Evolutionary conservation across 257 asterid species (phyloP).

Genomic region (Solanum lycopersicoides): DNA sequence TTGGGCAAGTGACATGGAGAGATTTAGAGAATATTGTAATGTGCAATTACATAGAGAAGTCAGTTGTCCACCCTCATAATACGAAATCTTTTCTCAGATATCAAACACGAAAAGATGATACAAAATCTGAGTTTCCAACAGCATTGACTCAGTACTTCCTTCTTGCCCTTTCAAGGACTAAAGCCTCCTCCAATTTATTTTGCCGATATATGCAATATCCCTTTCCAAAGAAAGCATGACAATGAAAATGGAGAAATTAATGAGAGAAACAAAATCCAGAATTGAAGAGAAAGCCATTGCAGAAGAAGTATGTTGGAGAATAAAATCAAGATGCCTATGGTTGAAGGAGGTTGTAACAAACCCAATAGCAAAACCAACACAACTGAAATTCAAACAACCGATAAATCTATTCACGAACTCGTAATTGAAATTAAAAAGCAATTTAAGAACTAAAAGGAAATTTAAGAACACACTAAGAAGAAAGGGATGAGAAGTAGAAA

Average conservation of each 20-base stretch:
- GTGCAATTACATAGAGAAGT: neutral
- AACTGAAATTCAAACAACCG: too few relatives aligned
- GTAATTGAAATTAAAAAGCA: too few relatives aligned
- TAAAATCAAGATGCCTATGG: neutral
- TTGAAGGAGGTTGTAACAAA: too few relatives aligned
- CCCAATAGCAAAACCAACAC: too few relatives aligned
- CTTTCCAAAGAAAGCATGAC: constrained; percentile 21
- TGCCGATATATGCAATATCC: constrained; percentile 88
- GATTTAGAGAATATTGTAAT: neutral
- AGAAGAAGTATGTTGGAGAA: neutral
- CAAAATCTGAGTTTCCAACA: constrained; percentile 69
- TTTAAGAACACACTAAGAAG: too few relatives aligned
- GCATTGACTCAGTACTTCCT: constrained; percentile 36
- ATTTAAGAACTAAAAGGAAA: too few relatives aligned
- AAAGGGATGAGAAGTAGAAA: too few relatives aligned
- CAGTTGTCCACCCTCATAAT: neutral
- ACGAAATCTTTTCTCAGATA: neutral
- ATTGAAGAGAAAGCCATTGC: neutral
- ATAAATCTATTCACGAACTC: too few relatives aligned
- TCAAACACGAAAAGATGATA: constrained; percentile 20
- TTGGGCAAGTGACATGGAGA: neutral
- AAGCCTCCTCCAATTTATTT: constrained; percentile 72
- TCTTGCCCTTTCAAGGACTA: constrained; percentile 60
- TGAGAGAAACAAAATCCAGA: neutral
- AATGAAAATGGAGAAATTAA: neutral